Base-by-base conservation (phyloP, 2,329 filamentous ascomycete genomes). In the Aphanocladium album region DNA sequence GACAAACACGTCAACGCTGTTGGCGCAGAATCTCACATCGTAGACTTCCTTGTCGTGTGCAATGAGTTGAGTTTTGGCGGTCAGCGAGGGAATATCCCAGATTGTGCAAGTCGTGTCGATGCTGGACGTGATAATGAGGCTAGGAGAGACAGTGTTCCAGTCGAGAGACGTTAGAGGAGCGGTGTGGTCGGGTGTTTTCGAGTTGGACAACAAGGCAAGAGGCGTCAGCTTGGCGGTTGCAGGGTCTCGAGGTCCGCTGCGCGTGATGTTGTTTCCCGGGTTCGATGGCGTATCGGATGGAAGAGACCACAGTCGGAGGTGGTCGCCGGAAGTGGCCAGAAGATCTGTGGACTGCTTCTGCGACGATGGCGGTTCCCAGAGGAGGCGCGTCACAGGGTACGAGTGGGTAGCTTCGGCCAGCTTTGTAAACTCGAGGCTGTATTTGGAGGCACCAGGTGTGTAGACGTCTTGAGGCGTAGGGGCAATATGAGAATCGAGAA, bases 61-160 rank as follows among this genome's bases (percentile, higher is more conserved):
- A 75, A 99, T 99, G 50, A 99, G 80, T 73, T 99, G 95, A 2
- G 95, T 99, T 77, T 99, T 99, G 57, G 95, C 95, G 0, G 95
- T 99, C 64, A 99, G 80, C 1, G 95, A 97, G 3, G 95, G 95
- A 60, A 99, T 99, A 73, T 99, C 95, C 95, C 95, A 99, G 66
- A 99, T 99, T 5, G 95, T 99, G 77, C 95, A 99, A 6, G 95
- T 99, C 1, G 95, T 99, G 72, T 99, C 95, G 70, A 99, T 99
- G 73, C 93, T 98, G 3, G 93, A 97, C 1, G 95, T 99, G 70
- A 99, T 99, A 71, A 99, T 99, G 58, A 99, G 80, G 73, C 93
- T 97, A 0, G 95, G 95, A 25, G 92, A 96, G 57, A 99, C 89
- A 1, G 91, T 96, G 70, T 99, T 99, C 95, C 95, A 99, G 73